phyloP scores from a whole-genome alignment of 768 basidiomycete genomes.

The Boletus sp. region DNA sequence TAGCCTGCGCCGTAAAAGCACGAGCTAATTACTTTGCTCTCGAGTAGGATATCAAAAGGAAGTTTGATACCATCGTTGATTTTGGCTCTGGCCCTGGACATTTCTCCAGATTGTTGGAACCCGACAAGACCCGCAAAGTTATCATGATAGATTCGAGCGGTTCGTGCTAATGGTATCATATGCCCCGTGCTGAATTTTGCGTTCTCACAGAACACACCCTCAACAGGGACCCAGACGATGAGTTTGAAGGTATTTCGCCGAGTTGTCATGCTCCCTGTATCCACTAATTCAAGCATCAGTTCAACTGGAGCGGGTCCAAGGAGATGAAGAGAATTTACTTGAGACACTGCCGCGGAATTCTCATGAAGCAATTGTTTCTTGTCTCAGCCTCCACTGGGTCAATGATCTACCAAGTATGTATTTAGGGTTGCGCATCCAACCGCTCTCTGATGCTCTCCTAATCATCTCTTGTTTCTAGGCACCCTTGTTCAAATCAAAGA shows the following conservation, averaged over 20 bases:
- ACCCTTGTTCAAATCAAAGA: conserved; percentile 83
- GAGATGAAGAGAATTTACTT: conserved; percentile 81
- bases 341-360: conserved; percentile 62
- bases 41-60: conserved; percentile 83
- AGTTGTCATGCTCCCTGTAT: not conserved
- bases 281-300: conserved; percentile 44
- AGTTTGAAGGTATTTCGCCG: conserved; percentile 68
- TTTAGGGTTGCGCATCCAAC: not conserved
- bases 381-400: conserved; percentile 92
- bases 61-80: conserved; percentile 78
- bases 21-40: not conserved
- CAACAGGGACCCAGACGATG: conserved; percentile 69
- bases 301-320: conserved; percentile 68
- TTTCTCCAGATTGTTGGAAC: conserved; percentile 78
- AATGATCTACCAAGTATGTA: conserved; percentile 89
- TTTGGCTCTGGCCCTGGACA: conserved; percentile 90
- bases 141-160: conserved; percentile 87
- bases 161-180: conserved; percentile 34
- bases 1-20: not conserved
- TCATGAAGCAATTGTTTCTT: conserved; percentile 90
- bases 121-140: conserved; percentile 62
- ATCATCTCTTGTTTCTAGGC: conserved; percentile 42
- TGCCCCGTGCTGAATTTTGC: conserved; percentile 2
- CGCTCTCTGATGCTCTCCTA: not conserved
- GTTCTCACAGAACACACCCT: conserved; percentile 56